Base-by-base conservation (phyloP, 352 stramenopile genomes). In the Phytopythium oedochilum region DNA sequence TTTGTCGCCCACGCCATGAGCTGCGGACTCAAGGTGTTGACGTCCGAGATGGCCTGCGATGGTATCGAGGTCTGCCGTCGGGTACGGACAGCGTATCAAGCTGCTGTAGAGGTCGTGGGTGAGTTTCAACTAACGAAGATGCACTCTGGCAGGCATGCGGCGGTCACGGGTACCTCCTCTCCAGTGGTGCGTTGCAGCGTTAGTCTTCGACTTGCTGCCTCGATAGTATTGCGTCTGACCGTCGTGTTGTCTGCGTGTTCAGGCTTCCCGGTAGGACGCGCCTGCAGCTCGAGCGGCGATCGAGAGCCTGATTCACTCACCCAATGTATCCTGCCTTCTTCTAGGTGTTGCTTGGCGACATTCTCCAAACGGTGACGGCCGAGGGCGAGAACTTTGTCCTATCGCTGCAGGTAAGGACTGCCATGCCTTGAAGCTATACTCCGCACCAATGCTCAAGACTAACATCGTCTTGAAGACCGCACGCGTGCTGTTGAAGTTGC, bases 351-450 rank as follows among this genome's bases (percentile, higher is more conserved):
- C 75, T 96, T 10, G 88, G 85, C 6, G 93, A 96, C 46, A 95
- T 98, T 44, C 75, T 98, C n/a, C 92, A 98, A 63, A 96, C 86
- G 40, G 95, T 96, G 47, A 98, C 95, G 1, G 94, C 97, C n/a
- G 96, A 98, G 68, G 96, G 96, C 40, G 96, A 98, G 61, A 98
- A 98, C 73, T 92, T 96, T 55, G 97, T 99, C 63, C 72, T 99
- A 22, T 91, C 91, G 17, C 86, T 97, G 58, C 96, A 98, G 69
- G 77, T 83, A 31, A 39, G 46, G 43, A n/a, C 23, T 69, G 32
- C 61, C 39, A 60, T 5, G 20, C 42, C 2, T 31, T 47, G 10
- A 31, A 52, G n/a, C n/a, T 46, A 35, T 39, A 34, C 31, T 34
- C 8, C 42, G 1, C 34, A 25, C 17, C 12, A 67, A 7, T n/a